Evolutionary conservation across 176 grass and related monocot species (phyloP).

Genomic region (Lolium multiflorum): DNA sequence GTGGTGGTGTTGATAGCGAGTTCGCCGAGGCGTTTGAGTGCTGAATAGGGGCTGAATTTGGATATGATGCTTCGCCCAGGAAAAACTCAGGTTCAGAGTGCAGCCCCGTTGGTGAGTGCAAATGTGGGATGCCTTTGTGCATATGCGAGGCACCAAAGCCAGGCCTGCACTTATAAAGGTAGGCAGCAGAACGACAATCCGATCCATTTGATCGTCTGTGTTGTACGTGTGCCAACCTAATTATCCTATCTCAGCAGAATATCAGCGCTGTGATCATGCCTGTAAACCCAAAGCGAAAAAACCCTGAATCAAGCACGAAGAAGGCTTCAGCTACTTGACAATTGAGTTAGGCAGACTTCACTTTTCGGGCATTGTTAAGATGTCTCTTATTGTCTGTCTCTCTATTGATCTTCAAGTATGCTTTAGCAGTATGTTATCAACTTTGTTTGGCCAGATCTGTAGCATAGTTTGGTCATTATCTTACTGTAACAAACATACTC

Average conservation of each 20-base stretch:
- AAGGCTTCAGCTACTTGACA: slow-evolving; percentile 73
- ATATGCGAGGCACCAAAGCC: slow-evolving; percentile 88
- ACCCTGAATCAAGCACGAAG: slow-evolving; percentile 59
- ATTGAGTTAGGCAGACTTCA: slow-evolving; percentile 58
- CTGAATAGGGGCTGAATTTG: slow-evolving; percentile 71
- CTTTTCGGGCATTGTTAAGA: background rate
- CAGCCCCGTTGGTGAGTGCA: slow-evolving; percentile 64
- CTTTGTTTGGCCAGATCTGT: slow-evolving; percentile 1
- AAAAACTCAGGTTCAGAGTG: slow-evolving; percentile 37
- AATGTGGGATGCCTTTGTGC: slow-evolving; percentile 98
- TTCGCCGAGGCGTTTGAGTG: slow-evolving; percentile 31
- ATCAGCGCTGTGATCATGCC: no score
- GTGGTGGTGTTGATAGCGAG: slow-evolving; percentile 39
- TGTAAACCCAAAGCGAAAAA: slow-evolving; percentile 81
- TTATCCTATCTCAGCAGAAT: slow-evolving; percentile 48
- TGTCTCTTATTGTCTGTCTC: background rate
- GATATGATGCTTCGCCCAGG: slow-evolving; percentile 47
- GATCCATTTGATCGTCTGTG: background rate
- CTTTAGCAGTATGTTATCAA: background rate
- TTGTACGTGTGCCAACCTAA: background rate
- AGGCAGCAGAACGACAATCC: background rate
- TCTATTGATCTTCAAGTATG: slow-evolving; percentile 15
- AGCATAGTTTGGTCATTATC: slow-evolving; percentile 7
- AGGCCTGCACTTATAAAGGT: slow-evolving; percentile 64
- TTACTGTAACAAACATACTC: background rate